Evolutionary conservation across 1,284 basidiomycete species (phyloP), one percentile per base, ranked within the genome.

Genomic region (Quambalaria eucalypti): DNA sequence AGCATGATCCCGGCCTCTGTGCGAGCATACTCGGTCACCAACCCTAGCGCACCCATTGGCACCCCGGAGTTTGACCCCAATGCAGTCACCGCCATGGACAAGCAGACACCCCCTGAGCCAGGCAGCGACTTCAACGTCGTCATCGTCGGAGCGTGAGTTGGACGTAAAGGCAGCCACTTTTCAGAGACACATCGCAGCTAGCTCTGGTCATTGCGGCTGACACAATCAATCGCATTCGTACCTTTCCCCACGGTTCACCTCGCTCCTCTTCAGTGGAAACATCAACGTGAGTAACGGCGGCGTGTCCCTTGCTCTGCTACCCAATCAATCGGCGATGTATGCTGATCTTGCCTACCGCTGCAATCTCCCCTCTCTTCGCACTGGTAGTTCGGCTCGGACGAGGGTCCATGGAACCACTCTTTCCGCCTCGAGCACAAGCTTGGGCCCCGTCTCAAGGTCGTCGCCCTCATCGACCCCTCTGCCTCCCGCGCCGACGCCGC

Each of bases 401-500:
- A 75, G 54, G 73, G 73, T 9, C 71, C 73, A 1, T 75, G 73
- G 73, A 75, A 75, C 62, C 73, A 75, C 64, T 66, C 68, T 29
- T 73, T 73, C 55, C 55, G 55, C 21, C 46, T 56, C 28, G 55
- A 56, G 39, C 55, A 56, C 80, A 96, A 98, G 81, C 87, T 98
- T 59, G 93, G 93, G 47, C 87, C 86, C 23, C 88, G 93, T 69
- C 86, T 98, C 77, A 96, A 95, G 78, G 90, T 98, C 52, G 84
- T 90, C 54, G 93, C 90, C 14, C 81, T 98, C 56, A 87, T 98
- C 70, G 93, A 98, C 77, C 93, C 95, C 28, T 85, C 85, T 12
- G 80, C 83, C 54, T 85, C 87, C 40, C 88, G 90, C 58, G 90
- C 91, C 19, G 81, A 84, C 14, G 78, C 82, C 12, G 88, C 88